Conservation (phyloP, 305 asterid genomes). For the Euphrasia arctica region DNA sequence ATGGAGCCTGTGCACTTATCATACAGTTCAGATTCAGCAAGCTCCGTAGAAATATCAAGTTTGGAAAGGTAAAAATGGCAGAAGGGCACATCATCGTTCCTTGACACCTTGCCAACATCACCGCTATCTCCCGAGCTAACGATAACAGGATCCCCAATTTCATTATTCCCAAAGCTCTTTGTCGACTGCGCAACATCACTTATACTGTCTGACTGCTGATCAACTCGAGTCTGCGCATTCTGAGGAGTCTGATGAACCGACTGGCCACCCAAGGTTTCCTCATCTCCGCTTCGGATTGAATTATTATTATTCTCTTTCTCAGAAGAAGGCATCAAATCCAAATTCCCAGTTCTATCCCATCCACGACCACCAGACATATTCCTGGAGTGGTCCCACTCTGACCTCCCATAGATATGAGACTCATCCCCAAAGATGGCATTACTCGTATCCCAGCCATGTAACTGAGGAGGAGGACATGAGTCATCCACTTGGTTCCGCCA, state of each 20-base stretch:
- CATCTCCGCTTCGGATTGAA: constrained; percentile 48
- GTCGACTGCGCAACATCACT: constrained; percentile 36
- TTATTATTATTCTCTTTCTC: constrained; percentile 54
- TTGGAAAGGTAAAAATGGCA: constrained; percentile 63
- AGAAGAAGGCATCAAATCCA: constrained; percentile 47
- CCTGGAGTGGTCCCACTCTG: constrained; percentile 81
- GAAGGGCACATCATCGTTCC: constrained; percentile 43
- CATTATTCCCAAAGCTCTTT: constrained; percentile 41
- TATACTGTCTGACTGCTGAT: constrained; percentile 47
- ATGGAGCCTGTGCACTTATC: constrained; percentile 51
- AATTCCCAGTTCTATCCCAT: constrained; percentile 60
- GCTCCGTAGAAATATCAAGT: constrained; percentile 87
- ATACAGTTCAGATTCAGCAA: constrained; percentile 69
- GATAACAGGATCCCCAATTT: constrained; percentile 32
- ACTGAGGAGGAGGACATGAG: constrained; percentile 32
- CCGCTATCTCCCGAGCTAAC: constrained; percentile 34
- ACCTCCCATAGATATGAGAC: constrained; percentile 71
- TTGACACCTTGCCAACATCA: constrained; percentile 27
- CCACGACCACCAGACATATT: constrained; percentile 42
- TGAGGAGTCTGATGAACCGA: constrained; percentile 36
- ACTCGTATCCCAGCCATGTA: constrained; percentile 77
- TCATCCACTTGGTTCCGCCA: constrained; percentile 78
- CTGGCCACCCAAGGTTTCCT: constrained; percentile 4
- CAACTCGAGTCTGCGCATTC: constrained; percentile 45
- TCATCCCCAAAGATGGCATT: constrained; percentile 68